phyloP scores from a whole-genome alignment of 148 eudicot species.

The Dianthus caryophyllus region DNA sequence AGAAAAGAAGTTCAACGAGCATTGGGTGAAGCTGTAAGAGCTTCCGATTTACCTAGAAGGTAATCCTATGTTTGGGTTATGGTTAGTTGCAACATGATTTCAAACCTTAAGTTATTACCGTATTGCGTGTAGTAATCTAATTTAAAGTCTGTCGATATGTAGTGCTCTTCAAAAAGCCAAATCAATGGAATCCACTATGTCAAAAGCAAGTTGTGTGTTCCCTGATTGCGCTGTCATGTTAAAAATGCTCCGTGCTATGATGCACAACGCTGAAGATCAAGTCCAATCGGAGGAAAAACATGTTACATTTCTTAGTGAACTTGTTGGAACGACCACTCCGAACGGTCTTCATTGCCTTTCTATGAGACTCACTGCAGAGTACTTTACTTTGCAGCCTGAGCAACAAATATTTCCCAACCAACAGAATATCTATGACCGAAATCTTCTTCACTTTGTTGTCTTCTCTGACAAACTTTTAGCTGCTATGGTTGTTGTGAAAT shows the following conservation, averaged over 20 bases:
- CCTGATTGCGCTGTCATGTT: conserved; percentile 74
- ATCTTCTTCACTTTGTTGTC: conserved; percentile 64
- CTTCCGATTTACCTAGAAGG: conserved; percentile 63
- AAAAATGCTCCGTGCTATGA: conserved; percentile 75
- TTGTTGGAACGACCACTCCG: conserved; percentile 87
- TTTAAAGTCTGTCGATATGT: conserved; percentile 18
- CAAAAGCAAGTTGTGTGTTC: conserved; percentile 62
- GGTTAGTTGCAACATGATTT: background rate
- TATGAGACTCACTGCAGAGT: conserved; percentile 76
- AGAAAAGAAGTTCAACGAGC: conserved; percentile 70
- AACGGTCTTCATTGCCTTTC: conserved; percentile 97
- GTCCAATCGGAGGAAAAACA: conserved; percentile 46
- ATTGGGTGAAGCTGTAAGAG: conserved; percentile 52
- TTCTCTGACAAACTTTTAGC: conserved; percentile 92
- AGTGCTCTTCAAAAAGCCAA: conserved; percentile 64
- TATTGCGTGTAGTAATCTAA: background rate
- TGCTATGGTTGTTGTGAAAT: conserved; percentile 79
- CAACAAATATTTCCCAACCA: conserved; percentile 50
- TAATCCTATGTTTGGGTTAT: conserved; percentile 21
- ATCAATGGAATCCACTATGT: conserved; percentile 59
- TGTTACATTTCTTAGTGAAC: conserved; percentile 52
- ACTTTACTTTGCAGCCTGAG: conserved; percentile 56
- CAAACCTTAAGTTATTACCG: background rate
- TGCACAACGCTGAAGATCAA: conserved; percentile 69
- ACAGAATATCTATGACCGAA: conserved; percentile 42